phyloP scores from a whole-genome alignment of 2,329 filamentous ascomycete genomes.

The Xylariaceae sp. region DNA sequence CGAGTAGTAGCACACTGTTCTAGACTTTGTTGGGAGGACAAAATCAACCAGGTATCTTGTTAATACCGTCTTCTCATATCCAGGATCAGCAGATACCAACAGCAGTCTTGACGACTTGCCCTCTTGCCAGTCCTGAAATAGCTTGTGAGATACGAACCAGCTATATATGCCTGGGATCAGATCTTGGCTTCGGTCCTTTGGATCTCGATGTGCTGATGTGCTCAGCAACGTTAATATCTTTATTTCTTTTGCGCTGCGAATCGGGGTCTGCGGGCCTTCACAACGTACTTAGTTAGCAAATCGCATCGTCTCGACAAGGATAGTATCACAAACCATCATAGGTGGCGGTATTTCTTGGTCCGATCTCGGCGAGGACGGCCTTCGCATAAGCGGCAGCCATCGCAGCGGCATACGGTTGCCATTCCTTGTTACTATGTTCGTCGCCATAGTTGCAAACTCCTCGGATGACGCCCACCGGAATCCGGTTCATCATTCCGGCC shows the following conservation, averaged over 20 bases:
- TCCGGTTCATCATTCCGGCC: slow-evolving; percentile 8
- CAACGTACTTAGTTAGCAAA: background rate
- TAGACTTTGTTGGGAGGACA: slow-evolving; percentile 18
- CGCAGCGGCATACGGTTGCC: slow-evolving; percentile 12
- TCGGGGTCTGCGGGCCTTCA: background rate
- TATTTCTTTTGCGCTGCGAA: background rate
- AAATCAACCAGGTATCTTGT: slow-evolving; percentile 36
- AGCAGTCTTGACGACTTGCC: slow-evolving; percentile 11
- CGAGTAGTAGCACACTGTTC: slow-evolving; percentile 41
- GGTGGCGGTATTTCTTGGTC: background rate
- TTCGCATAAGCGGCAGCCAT: slow-evolving; percentile 7
- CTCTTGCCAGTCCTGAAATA: background rate
- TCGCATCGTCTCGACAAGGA: background rate
- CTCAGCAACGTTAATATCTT: background rate
- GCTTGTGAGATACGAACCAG: background rate
- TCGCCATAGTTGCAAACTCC: slow-evolving; percentile 14
- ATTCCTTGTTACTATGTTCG: slow-evolving; percentile 10
- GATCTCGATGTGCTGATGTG: background rate
- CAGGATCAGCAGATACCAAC: slow-evolving; percentile 34
- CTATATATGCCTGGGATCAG: background rate
- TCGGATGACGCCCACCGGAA: slow-evolving; percentile 6
- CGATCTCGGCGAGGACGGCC: background rate
- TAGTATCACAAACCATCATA: background rate
- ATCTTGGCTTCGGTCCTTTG: background rate
- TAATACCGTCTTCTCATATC: slow-evolving; percentile 44